phyloP scores from a whole-genome alignment of 352 stramenopile species.

The Pythium folliculosum region DNA sequence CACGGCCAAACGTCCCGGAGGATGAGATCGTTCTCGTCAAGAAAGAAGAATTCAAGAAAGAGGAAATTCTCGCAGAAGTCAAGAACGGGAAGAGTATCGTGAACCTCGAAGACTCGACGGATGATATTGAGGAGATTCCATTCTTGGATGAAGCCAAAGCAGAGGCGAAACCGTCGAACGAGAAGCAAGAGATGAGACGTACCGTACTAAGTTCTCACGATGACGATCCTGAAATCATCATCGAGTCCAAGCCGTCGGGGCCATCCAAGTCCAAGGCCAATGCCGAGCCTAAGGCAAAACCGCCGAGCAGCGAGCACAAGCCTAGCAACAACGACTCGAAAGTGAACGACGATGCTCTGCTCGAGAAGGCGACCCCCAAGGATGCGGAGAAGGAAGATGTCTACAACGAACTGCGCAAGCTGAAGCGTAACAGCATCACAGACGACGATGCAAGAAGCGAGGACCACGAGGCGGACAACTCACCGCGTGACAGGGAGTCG shows the following conservation, averaged over 20 bases:
- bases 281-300: conserved; percentile 24
- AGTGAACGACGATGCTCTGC: conserved; percentile 22
- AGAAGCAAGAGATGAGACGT: background rate
- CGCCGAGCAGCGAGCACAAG: conserved; percentile 15
- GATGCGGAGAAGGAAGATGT: conserved; percentile 39
- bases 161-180: conserved; percentile 34
- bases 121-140: conserved; percentile 80
- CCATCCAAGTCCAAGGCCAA: conserved; percentile 16
- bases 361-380: conserved; percentile 29
- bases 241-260: conserved; percentile 48
- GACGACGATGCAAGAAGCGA: conserved; percentile 30
- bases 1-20: conserved; percentile 55
- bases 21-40: conserved; percentile 75
- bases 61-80: conserved; percentile 21
- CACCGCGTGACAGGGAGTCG: conserved; percentile 31
- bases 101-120: conserved; percentile 59
- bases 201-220: conserved; percentile 30
- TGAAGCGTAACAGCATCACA: conserved; percentile 40
- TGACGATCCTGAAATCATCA: conserved; percentile 58
- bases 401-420: conserved; percentile 61
- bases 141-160: conserved; percentile 65
- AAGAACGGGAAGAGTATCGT: conserved; percentile 31
- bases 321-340: conserved; percentile 33
- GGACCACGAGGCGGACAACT: conserved; percentile 14
- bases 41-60: conserved; percentile 49